Evolutionary conservation across 2,329 filamentous ascomycete genomes (phyloP), one percentile per base, ranked within the genome.

Genomic region (Ascochyta rabiei): DNA sequence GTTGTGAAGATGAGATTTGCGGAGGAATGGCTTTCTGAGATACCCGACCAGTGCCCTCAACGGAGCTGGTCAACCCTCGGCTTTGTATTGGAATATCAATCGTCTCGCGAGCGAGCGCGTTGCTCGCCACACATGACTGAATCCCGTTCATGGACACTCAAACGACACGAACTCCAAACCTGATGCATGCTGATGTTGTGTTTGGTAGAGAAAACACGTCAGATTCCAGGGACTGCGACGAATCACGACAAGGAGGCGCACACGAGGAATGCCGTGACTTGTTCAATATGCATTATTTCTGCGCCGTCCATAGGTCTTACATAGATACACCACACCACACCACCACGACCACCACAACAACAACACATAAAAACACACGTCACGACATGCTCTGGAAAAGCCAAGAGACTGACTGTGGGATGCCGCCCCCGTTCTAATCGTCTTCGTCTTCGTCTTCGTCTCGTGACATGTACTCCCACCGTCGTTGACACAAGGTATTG

Each of bases 401-500:
- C 15, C 30, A 28, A 48, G 31, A 43, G 37, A 41, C 9, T 8
- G 28, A 34, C 8, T 16, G 15, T 16, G 6, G 31, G 10, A 44
- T 41, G 48, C 51, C 47, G 35, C n/a, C 53, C 13, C 53, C 37
- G 41, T 47, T 47, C 39, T 50, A 43, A 47, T 30, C 28, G 10
- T 30, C 26, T 28, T 28, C 21, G 28, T 30, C 9, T 13, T 30
- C 30, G 6, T 45, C 47, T 43, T 51, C 45, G 42, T 31, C 39
- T 51, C 45, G 42, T 31, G 34, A 50, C 47, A 50, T 55, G 53
- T 21, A 47, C 19, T 42, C 40, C 4, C 21, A 23, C 40, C 53
- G 41, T 47, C 43, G 53, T 47, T 48, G 53, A 60, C 56, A 60
- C 56, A 55, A 45, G 28, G 48, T 63, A 62, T 60, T 56, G 57